These are phyloP conservation scores for Microdochium paspali DNA, from an alignment of 2,329 filamentous ascomycete genomes.

Conservation along the genomic window DNA sequence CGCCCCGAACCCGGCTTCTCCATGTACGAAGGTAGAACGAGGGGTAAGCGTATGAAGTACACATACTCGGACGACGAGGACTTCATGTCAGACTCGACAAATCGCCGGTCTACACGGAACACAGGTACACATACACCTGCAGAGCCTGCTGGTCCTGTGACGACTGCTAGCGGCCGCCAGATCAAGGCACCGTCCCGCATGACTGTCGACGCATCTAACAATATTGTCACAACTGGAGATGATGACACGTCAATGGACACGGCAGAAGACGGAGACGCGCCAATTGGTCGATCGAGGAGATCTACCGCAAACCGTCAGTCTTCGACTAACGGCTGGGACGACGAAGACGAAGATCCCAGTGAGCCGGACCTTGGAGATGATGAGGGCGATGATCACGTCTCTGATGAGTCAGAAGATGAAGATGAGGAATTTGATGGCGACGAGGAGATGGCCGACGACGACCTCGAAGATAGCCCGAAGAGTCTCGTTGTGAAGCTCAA, in stretches of 20 bases:
- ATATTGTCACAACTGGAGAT: conserved; percentile 31
- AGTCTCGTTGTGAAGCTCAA: conserved; percentile 70
- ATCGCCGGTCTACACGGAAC: conserved; percentile 63
- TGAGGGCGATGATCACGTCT: conserved; percentile 60
- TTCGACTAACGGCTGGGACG: conserved; percentile 37
- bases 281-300: conserved; percentile 29
- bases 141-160: conserved; percentile 50
- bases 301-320: conserved; percentile 39
- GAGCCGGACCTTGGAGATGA: conserved; percentile 51
- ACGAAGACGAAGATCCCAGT: conserved; percentile 31
- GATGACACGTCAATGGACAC: conserved; percentile 9
- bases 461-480: conserved; percentile 33
- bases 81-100: conserved; percentile 53
- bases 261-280: conserved; percentile 19
- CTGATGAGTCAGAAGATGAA: conserved; percentile 48
- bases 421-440: conserved; percentile 50
- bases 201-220: conserved; percentile 48
- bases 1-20: conserved; percentile 85
- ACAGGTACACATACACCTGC: conserved; percentile 65
- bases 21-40: conserved; percentile 89
- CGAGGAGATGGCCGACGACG: conserved; percentile 44
- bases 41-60: conserved; percentile 93
- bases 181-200: conserved; percentile 60
- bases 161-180: conserved; percentile 83
- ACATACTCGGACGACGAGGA: conserved; percentile 88